A percentile compares a stretch with the other conserved stretches of the same genome.
Conservation (phyloP, 192 early-diverging fungal genomes). For the Hyaloraphidium curvatum region DNA sequence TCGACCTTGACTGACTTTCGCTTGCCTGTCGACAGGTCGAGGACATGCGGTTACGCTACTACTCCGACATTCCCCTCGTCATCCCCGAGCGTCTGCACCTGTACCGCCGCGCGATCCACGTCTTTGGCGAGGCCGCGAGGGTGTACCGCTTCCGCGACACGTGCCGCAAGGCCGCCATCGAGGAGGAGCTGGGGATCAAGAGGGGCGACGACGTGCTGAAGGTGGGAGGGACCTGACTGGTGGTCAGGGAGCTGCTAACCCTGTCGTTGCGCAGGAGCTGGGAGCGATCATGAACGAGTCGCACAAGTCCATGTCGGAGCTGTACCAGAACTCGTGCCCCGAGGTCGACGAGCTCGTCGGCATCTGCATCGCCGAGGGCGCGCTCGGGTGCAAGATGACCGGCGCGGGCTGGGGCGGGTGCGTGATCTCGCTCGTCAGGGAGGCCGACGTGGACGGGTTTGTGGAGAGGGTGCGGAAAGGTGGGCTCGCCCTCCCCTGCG, state of each 20-base stretch:
- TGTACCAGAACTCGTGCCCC: not conserved
- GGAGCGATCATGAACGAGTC: not conserved
- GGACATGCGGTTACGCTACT: too few relatives aligned
- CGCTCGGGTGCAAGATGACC: not conserved
- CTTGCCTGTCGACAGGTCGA: too few relatives aligned
- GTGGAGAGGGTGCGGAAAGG: not conserved
- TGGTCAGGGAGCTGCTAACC: too few relatives aligned
- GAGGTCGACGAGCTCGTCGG: not conserved
- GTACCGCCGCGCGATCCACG: constrained; percentile 61
- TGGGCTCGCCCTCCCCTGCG: too few relatives aligned
- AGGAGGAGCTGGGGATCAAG: too few relatives aligned
- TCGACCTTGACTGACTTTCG: too few relatives aligned
- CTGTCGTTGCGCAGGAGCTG: too few relatives aligned
- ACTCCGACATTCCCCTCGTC: too few relatives aligned
- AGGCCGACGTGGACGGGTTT: not conserved
- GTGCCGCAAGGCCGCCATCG: too few relatives aligned
- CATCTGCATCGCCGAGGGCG: not conserved
- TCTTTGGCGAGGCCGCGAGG: constrained; percentile 54
- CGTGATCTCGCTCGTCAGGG: not conserved
- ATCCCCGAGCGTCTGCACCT: constrained; percentile 46
- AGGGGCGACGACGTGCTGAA: too few relatives aligned
- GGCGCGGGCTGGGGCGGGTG: not conserved
- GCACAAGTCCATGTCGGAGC: not conserved
- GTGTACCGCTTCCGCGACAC: constrained; percentile 54
- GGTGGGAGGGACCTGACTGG: too few relatives aligned